These are phyloP conservation scores for Senecio squalidus DNA, from an alignment of 140 eudicot species.

Conservation along the genomic window DNA sequence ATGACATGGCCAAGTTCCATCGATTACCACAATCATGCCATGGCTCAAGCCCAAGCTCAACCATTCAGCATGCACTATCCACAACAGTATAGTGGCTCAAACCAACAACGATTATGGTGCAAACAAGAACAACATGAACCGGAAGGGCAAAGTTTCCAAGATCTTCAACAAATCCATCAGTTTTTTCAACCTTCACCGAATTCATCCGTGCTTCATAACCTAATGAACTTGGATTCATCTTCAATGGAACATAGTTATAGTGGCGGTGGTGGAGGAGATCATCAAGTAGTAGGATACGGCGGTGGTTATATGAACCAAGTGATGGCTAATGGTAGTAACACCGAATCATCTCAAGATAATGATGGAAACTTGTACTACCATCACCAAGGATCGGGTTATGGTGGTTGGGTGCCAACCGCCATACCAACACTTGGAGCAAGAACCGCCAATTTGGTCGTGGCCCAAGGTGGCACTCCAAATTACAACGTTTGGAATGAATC, in stretches of 20 bases:
- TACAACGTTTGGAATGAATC: conserved; percentile 73
- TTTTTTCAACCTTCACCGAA: conserved; percentile 40
- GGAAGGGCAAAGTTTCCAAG: conserved; percentile 36
- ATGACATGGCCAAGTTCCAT: conserved; percentile 50
- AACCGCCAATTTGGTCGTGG: conserved; percentile 35
- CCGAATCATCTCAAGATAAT: conserved; percentile 31
- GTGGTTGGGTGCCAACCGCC: conserved; percentile 69
- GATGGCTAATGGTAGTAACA: conserved; percentile 19
- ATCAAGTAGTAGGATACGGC: conserved; percentile 22
- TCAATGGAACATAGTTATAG: conserved; percentile 41
- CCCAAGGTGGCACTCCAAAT: conserved; percentile 42
- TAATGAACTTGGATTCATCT: conserved; percentile 64
- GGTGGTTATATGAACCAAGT: conserved; percentile 23
- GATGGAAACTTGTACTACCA: conserved; percentile 42
- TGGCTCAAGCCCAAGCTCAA: conserved; percentile 37
- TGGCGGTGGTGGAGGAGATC: conserved; percentile 22
- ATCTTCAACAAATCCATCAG: conserved; percentile 41
- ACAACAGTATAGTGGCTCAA: conserved; percentile 20
- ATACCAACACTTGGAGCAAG: conserved; percentile 45
- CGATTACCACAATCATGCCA: conserved; percentile 50
- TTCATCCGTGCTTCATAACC: conserved; percentile 51
- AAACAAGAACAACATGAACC: conserved; percentile 63
- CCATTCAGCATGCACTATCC: conserved; percentile 57
- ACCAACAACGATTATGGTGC: conserved; percentile 57
- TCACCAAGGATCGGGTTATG: conserved; percentile 40